These are phyloP conservation scores for Rutidosis leptorrhynchoides DNA, from an alignment of 129 eudicot genomes.

Conservation along the genomic window DNA sequence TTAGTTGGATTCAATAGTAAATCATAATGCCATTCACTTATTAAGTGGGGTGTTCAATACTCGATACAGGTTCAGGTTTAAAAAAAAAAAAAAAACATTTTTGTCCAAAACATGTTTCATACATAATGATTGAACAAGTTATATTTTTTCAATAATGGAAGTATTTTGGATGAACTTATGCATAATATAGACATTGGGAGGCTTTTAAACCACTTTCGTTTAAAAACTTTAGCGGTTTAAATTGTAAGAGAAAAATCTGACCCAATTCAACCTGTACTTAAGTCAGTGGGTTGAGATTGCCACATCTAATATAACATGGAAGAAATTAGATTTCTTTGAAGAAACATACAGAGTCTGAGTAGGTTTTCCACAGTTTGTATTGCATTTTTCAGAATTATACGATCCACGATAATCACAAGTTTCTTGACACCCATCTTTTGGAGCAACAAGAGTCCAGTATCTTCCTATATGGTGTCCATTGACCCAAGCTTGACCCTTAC, in stretches of 20 bases:
- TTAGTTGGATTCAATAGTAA: constrained; percentile 10
- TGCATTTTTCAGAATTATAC: constrained; percentile 61
- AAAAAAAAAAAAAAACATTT: too few relatives aligned
- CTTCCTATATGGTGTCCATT: constrained; percentile 96
- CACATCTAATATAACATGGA: background rate
- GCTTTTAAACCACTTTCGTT: background rate
- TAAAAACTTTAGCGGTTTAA: background rate
- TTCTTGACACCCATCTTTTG: constrained; percentile 69
- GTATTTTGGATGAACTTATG: background rate
- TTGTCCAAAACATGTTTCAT: background rate
- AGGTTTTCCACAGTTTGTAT: constrained; percentile 79
- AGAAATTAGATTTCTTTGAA: background rate
- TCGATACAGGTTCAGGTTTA: background rate
- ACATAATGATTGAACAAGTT: background rate
- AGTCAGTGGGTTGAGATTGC: background rate
- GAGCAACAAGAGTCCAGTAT: constrained; percentile 82
- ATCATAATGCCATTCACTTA: background rate
- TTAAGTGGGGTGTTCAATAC: background rate
- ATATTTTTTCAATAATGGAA: background rate
- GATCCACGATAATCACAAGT: constrained; percentile 81
- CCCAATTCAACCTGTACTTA: background rate
- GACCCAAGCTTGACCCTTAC: constrained; percentile 93
- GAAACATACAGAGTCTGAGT: constrained; percentile 75
- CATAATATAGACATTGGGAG: background rate
- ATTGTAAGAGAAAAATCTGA: background rate